phyloP scores from a whole-genome alignment of 495 filamentous ascomycete genomes.

The Xylaria cubensis region DNA sequence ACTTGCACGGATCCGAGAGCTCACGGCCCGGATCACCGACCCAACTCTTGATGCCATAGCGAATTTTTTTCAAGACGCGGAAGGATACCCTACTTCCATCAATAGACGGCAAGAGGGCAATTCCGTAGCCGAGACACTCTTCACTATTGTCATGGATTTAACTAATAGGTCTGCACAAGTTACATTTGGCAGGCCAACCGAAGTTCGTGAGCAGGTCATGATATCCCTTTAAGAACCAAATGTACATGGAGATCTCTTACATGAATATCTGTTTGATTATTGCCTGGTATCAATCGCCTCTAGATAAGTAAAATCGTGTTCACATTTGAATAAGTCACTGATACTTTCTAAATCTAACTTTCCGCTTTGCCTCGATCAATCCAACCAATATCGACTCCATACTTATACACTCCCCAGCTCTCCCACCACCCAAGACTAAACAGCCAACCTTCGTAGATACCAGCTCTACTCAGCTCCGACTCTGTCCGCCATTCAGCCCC shows the following conservation, averaged over 20 bases:
- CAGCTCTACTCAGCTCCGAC: background rate
- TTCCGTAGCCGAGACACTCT: conserved; percentile 46
- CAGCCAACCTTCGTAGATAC: conserved; percentile 22
- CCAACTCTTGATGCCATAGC: conserved; percentile 31
- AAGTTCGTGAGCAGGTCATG: conserved; percentile 32
- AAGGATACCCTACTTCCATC: conserved; percentile 37
- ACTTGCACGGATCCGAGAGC: conserved; percentile 52
- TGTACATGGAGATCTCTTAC: background rate
- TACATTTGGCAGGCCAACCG: conserved; percentile 51
- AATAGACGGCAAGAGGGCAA: conserved; percentile 34
- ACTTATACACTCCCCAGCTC: conserved; percentile 19
- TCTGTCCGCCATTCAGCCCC: conserved; percentile 19
- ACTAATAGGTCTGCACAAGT: conserved; percentile 44
- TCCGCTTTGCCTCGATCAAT: conserved; percentile 16
- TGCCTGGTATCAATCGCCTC: background rate
- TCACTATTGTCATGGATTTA: conserved; percentile 59
- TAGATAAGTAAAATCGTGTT: background rate
- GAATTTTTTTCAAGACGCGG: conserved; percentile 33
- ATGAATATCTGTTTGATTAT: background rate
- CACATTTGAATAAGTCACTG: background rate
- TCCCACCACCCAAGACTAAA: conserved; percentile 28
- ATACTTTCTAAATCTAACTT: background rate
- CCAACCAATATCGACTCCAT: conserved; percentile 25
- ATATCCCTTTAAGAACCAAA: conserved; percentile 27
- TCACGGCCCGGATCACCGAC: conserved; percentile 42